phyloP scores from a whole-genome alignment of 345 rosid species.

The Acer saccharum region DNA sequence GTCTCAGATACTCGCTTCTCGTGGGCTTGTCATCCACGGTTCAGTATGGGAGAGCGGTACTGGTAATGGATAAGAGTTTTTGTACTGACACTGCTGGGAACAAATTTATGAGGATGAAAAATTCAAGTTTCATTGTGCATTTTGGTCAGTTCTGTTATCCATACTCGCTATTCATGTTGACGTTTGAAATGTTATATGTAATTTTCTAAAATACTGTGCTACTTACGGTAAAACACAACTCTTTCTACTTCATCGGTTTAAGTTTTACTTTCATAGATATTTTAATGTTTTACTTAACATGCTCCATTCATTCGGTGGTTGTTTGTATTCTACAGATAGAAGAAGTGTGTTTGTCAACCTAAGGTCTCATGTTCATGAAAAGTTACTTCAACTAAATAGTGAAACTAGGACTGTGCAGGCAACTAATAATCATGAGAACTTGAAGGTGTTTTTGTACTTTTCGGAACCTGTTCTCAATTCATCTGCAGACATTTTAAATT shows the following conservation, averaged over 20 bases:
- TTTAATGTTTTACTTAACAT: background rate
- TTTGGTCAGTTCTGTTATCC: slow-evolving; percentile 54
- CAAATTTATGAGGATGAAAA: slow-evolving; percentile 57
- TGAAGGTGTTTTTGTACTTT: slow-evolving; percentile 78
- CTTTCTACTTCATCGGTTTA: background rate
- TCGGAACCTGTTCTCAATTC: slow-evolving; percentile 78
- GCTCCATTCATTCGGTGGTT: slow-evolving; percentile 24
- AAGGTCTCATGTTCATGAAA: slow-evolving; percentile 72
- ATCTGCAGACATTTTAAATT: slow-evolving; percentile 56
- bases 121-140: slow-evolving; percentile 72
- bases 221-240: background rate
- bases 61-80: slow-evolving; percentile 71
- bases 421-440: slow-evolving; percentile 58
- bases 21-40: slow-evolving; percentile 60
- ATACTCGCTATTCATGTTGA: background rate
- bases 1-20: slow-evolving; percentile 66
- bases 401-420: slow-evolving; percentile 78
- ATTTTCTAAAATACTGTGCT: background rate
- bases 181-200: background rate
- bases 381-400: slow-evolving; percentile 58
- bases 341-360: slow-evolving; percentile 65
- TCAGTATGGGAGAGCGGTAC: slow-evolving; percentile 61
- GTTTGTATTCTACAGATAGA: slow-evolving; percentile 54
- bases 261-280: background rate
- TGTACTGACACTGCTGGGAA: slow-evolving; percentile 84